Conservation (phyloP, 2,329 filamentous ascomycete species). For the Pezicula neosporulosa region DNA sequence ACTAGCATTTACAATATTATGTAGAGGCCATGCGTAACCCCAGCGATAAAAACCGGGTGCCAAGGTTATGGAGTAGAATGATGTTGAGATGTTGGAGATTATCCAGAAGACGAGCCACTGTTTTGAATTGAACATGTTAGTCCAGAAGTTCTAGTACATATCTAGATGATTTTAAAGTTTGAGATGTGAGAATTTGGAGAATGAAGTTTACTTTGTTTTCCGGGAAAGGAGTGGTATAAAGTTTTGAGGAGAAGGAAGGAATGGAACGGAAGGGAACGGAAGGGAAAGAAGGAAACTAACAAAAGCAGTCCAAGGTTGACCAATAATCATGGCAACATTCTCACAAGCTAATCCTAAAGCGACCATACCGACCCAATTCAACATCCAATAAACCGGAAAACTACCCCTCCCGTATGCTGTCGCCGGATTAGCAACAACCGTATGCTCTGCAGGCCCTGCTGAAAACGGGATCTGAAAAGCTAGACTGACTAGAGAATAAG, state of each 20-base stretch:
- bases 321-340: constrained; percentile 62
- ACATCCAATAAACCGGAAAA: constrained; percentile 61
- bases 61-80: constrained; percentile 57
- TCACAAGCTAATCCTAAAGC: constrained; percentile 61
- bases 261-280: too few species aligned
- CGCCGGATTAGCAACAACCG: constrained; percentile 40
- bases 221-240: too few species aligned
- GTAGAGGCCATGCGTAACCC: constrained; percentile 63
- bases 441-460: constrained; percentile 41
- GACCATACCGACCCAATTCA: constrained; percentile 61
- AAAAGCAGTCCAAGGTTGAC: constrained; percentile 54
- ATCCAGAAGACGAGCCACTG: constrained; percentile 64
- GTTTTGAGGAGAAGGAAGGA: too few species aligned
- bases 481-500: constrained; percentile 60
- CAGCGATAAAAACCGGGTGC: constrained; percentile 56
- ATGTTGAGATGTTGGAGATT: constrained; percentile 59
- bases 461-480: constrained; percentile 61
- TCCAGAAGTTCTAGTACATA: too few species aligned
- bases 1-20: constrained; percentile 57
- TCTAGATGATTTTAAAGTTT: too few species aligned
- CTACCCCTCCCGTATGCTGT: constrained; percentile 53
- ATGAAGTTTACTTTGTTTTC: too few species aligned
- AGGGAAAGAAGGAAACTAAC: too few species aligned
- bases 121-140: too few species aligned
- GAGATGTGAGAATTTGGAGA: too few species aligned